These are phyloP conservation scores for Fusarium luffae DNA, from an alignment of 2,329 filamentous ascomycete genomes.

Conservation along the genomic window DNA sequence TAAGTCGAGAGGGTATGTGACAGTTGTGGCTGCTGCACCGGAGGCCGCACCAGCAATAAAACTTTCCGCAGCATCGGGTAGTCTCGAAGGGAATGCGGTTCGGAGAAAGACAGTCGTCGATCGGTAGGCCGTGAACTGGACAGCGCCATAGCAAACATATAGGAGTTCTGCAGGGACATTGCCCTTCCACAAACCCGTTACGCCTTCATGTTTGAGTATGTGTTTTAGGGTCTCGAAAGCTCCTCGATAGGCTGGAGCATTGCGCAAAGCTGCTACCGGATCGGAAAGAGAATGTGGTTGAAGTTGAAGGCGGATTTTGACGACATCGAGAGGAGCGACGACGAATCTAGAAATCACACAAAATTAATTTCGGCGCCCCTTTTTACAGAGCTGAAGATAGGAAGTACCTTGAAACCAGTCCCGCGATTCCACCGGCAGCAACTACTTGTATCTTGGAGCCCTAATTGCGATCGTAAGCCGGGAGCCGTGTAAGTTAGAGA, in stretches of 20 bases:
- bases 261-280: conserved; percentile 69
- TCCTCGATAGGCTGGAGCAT: conserved; percentile 73
- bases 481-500: not conserved
- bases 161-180: conserved; percentile 95
- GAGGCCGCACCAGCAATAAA: conserved; percentile 87
- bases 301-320: conserved; percentile 97
- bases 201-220: conserved; percentile 83
- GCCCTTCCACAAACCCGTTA: conserved; percentile 94
- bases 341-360: conserved; percentile 72
- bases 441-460: conserved; percentile 68
- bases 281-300: conserved; percentile 87
- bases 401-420: conserved; percentile 83
- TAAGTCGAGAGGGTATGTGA: conserved; percentile 93
- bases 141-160: conserved; percentile 89
- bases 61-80: conserved; percentile 77
- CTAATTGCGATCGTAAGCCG: conserved; percentile 48
- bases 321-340: conserved; percentile 93
- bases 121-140: conserved; percentile 92
- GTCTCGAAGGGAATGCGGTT: conserved; percentile 54
- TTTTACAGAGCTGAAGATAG: not conserved
- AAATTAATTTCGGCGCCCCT: conserved; percentile 25
- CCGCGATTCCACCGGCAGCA: conserved; percentile 71
- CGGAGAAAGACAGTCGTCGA: conserved; percentile 75
- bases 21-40: conserved; percentile 82
- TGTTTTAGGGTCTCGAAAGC: conserved; percentile 79